Evolutionary conservation across 164 flowering plant genomes (phyloP).

Genomic region (Vitis cinerea): DNA sequence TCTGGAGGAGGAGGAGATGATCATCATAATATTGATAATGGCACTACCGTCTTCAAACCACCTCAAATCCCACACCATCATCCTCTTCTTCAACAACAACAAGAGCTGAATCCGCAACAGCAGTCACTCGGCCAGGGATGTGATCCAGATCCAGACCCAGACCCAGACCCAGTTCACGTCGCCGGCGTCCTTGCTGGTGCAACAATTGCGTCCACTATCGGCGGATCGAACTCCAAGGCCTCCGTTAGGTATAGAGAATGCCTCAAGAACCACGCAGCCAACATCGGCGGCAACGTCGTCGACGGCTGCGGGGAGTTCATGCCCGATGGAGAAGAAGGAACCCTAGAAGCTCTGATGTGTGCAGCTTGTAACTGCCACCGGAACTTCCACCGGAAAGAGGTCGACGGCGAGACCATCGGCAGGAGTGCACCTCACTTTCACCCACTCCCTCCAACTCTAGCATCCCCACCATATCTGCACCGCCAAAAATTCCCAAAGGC

Average conservation of each 20-base stretch:
- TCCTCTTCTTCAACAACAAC: slow-evolving; percentile 6
- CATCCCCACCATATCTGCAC: slow-evolving; percentile 14
- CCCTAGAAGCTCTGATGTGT: slow-evolving; percentile 33
- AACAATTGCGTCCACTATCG: slow-evolving; percentile 4
- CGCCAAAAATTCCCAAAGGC: slow-evolving; percentile 16
- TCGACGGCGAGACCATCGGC: slow-evolving; percentile 21
- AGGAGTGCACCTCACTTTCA: slow-evolving; percentile 16
- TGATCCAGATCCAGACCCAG: slow-evolving; percentile 1
- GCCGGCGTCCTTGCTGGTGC: neutral
- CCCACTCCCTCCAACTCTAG: slow-evolving; percentile 26
- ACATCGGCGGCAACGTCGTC: slow-evolving; percentile 30
- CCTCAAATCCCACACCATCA: slow-evolving; percentile 28
- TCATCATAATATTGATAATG: slow-evolving; percentile 8
- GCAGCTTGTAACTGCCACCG: slow-evolving; percentile 50
- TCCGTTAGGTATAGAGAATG: slow-evolving; percentile 34
- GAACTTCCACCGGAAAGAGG: slow-evolving; percentile 43
- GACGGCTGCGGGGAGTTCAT: slow-evolving; percentile 55
- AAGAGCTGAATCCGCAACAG: slow-evolving; percentile 1
- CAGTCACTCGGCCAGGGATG: slow-evolving; percentile 1
- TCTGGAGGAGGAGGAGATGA: slow-evolving; percentile 14
- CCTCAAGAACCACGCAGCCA: slow-evolving; percentile 46
- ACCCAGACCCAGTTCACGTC: slow-evolving; percentile 4
- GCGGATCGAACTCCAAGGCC: slow-evolving; percentile 6
- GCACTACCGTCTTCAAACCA: neutral
- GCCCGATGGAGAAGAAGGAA: slow-evolving; percentile 39